These are phyloP conservation scores for Posidonia oceanica DNA, from an alignment of 116 monocot genomes.

Conservation along the genomic window DNA sequence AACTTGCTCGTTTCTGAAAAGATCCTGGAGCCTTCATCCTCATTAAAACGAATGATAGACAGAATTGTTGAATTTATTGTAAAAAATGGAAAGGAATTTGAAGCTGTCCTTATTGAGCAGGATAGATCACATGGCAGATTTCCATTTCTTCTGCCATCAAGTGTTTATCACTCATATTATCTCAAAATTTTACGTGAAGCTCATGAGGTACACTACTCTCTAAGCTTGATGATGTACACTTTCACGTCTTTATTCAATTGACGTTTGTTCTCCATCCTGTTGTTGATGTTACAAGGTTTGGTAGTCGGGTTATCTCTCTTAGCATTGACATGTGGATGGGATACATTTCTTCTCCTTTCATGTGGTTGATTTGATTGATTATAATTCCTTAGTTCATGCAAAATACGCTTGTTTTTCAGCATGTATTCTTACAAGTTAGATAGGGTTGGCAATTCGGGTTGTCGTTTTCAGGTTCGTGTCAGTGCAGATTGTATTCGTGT, in stretches of 20 bases:
- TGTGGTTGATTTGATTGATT: not conserved
- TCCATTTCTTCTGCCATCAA: constrained; percentile 76
- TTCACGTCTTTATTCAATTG: not conserved
- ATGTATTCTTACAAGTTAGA: too few relatives aligned
- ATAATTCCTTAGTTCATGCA: not conserved
- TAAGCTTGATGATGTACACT: not conserved
- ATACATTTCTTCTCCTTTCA: not conserved
- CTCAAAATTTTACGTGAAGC: constrained; percentile 63
- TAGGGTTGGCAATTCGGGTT: too few relatives aligned
- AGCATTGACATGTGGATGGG: not conserved
- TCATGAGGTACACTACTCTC: constrained; percentile 39
- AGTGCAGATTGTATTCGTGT: too few relatives aligned
- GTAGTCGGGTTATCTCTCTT: not conserved
- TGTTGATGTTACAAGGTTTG: not conserved
- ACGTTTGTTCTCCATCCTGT: not conserved
- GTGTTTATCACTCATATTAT: constrained; percentile 69
- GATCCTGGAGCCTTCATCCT: constrained; percentile 56
- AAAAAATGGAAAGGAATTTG: constrained; percentile 89
- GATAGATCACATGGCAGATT: constrained; percentile 67
- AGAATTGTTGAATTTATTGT: constrained; percentile 78
- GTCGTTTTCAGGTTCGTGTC: too few relatives aligned
- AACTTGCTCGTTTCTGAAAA: constrained; percentile 14
- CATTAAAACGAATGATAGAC: constrained; percentile 53
- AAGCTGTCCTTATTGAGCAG: constrained; percentile 71
- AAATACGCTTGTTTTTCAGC: not conserved